Percentiles rank a stretch among this genome's conserved stretches.
These are phyloP conservation scores for Paraphaeosphaeria sporulosa DNA, from an alignment of 2,329 filamentous ascomycete genomes.

Conservation along the genomic window DNA sequence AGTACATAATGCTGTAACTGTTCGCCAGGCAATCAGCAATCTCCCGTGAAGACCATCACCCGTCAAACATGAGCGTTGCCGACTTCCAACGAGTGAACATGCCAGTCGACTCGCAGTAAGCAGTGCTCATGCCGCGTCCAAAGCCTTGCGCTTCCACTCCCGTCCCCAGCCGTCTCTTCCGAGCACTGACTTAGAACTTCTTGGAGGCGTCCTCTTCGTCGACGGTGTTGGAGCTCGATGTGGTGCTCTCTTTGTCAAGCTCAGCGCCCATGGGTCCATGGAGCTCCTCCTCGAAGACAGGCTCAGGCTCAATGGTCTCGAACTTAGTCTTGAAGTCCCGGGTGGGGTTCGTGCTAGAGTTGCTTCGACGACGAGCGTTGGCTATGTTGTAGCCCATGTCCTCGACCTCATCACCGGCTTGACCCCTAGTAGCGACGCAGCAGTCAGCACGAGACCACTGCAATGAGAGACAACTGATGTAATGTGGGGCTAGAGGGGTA, in stretches of 20 bases:
- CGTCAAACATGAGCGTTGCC: slow-evolving; percentile 11
- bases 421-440: slow-evolving; percentile 68
- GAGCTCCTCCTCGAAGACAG: slow-evolving; percentile 87
- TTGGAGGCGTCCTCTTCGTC: slow-evolving; percentile 61
- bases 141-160: slow-evolving; percentile 14
- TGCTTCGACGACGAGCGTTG: slow-evolving; percentile 90
- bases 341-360: slow-evolving; percentile 78
- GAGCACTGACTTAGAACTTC: slow-evolving; percentile 47
- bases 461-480: slow-evolving; percentile 16
- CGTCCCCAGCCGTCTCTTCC: slow-evolving; percentile 21
- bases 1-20: slow-evolving; percentile 33
- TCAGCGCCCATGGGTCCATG: slow-evolving; percentile 72
- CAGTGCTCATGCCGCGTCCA: slow-evolving; percentile 24
- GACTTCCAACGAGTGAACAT: slow-evolving; percentile 34
- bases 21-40: slow-evolving; percentile 22
- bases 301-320: slow-evolving; percentile 86
- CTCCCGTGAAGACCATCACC: slow-evolving; percentile 19
- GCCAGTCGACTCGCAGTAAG: slow-evolving; percentile 29
- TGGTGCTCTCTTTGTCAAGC: slow-evolving; percentile 61
- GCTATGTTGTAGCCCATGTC: slow-evolving; percentile 83
- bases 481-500: slow-evolving; percentile 11
- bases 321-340: slow-evolving; percentile 96
- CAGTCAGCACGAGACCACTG: slow-evolving; percentile 24
- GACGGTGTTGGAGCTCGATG: slow-evolving; percentile 66
- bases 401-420: slow-evolving; percentile 80